A percentile compares a stretch with the other conserved stretches of the same genome.
Conservation (phyloP, 1,284 basidiomycete species). For the Pholiota adiposa region DNA sequence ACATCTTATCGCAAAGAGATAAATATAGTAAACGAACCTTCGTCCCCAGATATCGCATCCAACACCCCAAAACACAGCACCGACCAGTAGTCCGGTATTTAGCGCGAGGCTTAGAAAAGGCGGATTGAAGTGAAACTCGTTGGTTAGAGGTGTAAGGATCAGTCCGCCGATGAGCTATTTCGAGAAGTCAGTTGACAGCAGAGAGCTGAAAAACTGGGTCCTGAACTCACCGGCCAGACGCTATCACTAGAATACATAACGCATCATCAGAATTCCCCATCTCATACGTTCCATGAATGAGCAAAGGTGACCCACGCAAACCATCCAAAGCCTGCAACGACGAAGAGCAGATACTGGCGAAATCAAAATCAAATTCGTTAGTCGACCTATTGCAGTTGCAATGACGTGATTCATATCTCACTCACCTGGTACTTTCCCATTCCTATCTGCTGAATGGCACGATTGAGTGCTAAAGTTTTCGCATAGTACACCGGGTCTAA, state of each 20-base stretch:
- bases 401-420: conserved; percentile 21
- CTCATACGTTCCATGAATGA: background rate
- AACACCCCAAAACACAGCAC: conserved; percentile 67
- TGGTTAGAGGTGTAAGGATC: conserved; percentile 56
- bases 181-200: background rate
- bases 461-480: conserved; percentile 66
- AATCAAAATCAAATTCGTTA: background rate
- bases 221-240: conserved; percentile 59
- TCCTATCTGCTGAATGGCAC: conserved; percentile 71
- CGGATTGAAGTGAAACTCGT: conserved; percentile 57
- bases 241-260: conserved; percentile 49
- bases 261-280: background rate
- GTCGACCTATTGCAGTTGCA: too few species aligned
- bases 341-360: conserved; percentile 41
- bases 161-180: conserved; percentile 58
- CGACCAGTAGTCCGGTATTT: conserved; percentile 66
- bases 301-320: conserved; percentile 53
- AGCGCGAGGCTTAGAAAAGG: conserved; percentile 59
- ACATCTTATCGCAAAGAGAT: background rate
- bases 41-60: conserved; percentile 66
- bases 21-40: conserved; percentile 35
- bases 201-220: background rate
- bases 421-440: conserved; percentile 73
- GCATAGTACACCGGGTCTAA: conserved; percentile 67
- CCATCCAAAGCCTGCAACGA: conserved; percentile 71